Base-by-base conservation (phyloP, 768 basidiomycete genomes). In the Suillus sp. region DNA sequence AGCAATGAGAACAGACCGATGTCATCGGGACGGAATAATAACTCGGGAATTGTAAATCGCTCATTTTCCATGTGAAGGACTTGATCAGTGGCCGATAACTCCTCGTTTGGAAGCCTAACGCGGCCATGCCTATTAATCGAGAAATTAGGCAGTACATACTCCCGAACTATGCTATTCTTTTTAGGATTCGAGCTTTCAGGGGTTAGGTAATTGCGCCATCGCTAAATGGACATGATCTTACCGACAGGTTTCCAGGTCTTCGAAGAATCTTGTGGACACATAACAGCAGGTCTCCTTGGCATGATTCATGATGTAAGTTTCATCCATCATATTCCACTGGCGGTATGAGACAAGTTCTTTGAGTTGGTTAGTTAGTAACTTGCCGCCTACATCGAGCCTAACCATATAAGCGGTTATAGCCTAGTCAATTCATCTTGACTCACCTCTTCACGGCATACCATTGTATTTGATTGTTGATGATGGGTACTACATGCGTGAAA, bases 281-380 rank as follows among this genome's bases (percentile, higher is more conserved):
- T 89, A 97, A 77, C 94, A 95, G 73, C 93, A 95, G 18, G 85
- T 75, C 75, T 98, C 95, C 75, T 96, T 95, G 69, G 94, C 90
- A 70, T 91, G 85, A 78, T 96, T 95, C 81, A 97, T 89, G 72
- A 98, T 91, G 74, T 90, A 86, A 2, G 94, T 96, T 74, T 98
- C 91, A 70, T 97, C 95, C 89, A 96, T 95, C 92, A 98, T 94
- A 75, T 98, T 93, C 92, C 93, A 98, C 72, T 98, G 96, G 50
- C 96, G 88, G 74, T 92, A 98, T 14, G 95, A 96, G 6, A 96
- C 86, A 51, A 96, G 83, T 71, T 96, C 93, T 72, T 97, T 97
- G 27, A 99, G 84, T 59, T 96, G 92, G 76, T 99, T 98, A 30
- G 96, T 98, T 62, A 99, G 76, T 11, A 99, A 83, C 78, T 99